Percentiles rank a stretch among this genome's conserved stretches.
Evolutionary conservation across 441 rosid genomes (phyloP).

Genomic region (Gossypium davidsonii): DNA sequence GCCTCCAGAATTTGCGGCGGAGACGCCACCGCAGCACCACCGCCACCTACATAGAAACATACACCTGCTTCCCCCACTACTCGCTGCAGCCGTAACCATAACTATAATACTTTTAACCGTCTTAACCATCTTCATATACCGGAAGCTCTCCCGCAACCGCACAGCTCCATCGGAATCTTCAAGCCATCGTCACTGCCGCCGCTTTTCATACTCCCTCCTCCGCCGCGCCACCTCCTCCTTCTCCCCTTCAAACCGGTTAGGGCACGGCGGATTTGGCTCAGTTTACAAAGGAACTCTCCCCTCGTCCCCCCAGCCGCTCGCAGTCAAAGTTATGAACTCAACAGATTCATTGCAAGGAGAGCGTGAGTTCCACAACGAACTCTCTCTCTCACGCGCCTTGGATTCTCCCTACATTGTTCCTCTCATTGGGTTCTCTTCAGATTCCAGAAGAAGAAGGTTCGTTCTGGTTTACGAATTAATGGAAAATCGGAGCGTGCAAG

Average conservation of each 20-base stretch:
- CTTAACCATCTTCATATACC: constrained; percentile 48
- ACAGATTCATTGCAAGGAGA: constrained; percentile 55
- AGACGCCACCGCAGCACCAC: constrained; percentile 14
- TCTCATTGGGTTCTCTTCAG: constrained; percentile 66
- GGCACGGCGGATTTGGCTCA: constrained; percentile 79
- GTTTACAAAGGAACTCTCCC: constrained; percentile 68
- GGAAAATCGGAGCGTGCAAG: constrained; percentile 78
- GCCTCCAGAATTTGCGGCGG: constrained; percentile 19
- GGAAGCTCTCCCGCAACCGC: constrained; percentile 50
- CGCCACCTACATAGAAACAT: constrained; percentile 20
- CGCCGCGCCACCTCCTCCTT: constrained; percentile 68
- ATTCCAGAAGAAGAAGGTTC: constrained; percentile 46
- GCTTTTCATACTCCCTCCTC: constrained; percentile 66
- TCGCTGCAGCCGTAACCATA: constrained; percentile 36
- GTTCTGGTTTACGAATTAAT: constrained; percentile 70
- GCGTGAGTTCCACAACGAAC: constrained; percentile 84
- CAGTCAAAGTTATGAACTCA: constrained; percentile 66
- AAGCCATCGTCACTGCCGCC: constrained; percentile 43
- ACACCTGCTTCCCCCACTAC: constrained; percentile 29
- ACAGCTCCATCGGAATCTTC: constrained; percentile 58
- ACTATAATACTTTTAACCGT: constrained; percentile 32
- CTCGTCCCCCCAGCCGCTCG: constrained; percentile 33
- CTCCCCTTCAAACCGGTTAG: constrained; percentile 58
- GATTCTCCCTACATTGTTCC: constrained; percentile 59
- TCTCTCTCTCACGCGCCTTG: constrained; percentile 48